Evolutionary conservation across 805 yeast species (phyloP), one percentile per base, ranked within the genome.

Genomic region (Hanseniaspora singularis): DNA sequence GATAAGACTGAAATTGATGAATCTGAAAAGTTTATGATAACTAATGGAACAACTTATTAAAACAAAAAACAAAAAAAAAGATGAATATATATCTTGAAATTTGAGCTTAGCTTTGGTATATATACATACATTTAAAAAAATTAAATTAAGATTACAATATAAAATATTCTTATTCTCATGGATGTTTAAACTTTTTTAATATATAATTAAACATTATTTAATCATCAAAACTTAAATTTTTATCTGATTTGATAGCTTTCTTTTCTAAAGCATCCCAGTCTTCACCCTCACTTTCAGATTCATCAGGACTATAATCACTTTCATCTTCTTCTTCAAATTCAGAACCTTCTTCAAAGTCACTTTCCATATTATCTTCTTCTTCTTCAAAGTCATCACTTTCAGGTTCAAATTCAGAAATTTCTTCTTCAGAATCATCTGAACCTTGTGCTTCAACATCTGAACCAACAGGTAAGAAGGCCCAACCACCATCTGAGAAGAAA

Each of bases 401-500:
- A 2, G 68, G 70, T 53, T 68, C 71, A 41, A 66, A 68, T 48
- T 68, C 72, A 39, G 68, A 64, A 15, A 63, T 55, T 57, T 81
- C 94, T 57, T 81, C 92, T 57, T 81, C 94, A 57, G 81, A 92
- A 51, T 76, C 82, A 37, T 75, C 79, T 36, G 74, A 82, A 40
- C 73, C 78, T 16, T 75, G 82, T 27, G 69, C 76, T 51, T 77
- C 94, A 41, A 74, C 81, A 50, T 80, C 95, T 18, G 88, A 87
- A 38, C 79, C 89, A 34, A 92, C 89, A 24, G 87, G 84, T 63
- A 92, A 73, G 74, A 92, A 86, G 24, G 77, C 73, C 98, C 98
- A 92, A 46, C 98, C 98, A 48, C 97, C 98, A 57, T 85, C 94
- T 40, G 74, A 67, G 64, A 88, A 92, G 67, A 92, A 92, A 59